Percentiles rank a stretch among this genome's conserved stretches.
These are phyloP conservation scores for Nitzschia sp. DNA, from an alignment of 108 stramenopile species.

Conservation along the genomic window DNA sequence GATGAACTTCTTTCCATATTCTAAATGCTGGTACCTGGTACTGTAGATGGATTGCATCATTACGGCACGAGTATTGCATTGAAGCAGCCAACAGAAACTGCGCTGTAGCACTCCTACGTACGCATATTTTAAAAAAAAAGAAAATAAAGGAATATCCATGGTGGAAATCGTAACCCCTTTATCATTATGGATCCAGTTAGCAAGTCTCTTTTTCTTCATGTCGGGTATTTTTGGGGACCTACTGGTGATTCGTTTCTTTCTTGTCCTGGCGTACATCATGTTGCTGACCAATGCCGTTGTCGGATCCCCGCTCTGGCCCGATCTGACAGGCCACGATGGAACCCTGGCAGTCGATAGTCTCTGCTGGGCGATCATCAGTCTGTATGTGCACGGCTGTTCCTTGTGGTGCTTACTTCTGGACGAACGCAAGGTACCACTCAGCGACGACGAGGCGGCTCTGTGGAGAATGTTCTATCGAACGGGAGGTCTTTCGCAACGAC, in stretches of 20 bases:
- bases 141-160: no score
- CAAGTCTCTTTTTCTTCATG: constrained; percentile 24
- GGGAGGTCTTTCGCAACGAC: constrained; percentile 24
- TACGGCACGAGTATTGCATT: no score
- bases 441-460: constrained; percentile 28
- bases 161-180: constrained; percentile 1
- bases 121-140: no score
- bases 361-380: constrained; percentile 23
- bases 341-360: constrained; percentile 19
- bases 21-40: no score
- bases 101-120: no score
- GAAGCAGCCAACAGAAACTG: no score
- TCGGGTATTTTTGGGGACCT: constrained; percentile 27
- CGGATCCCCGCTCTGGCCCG: constrained; percentile 28
- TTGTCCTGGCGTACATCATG: constrained; percentile 24
- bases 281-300: constrained; percentile 21
- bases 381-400: constrained; percentile 30
- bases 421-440: constrained; percentile 13
- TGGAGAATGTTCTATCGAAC: constrained; percentile 43
- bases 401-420: constrained; percentile 16
- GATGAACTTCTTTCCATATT: no score
- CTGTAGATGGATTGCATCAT: no score
- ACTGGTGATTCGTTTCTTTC: constrained; percentile 28
- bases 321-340: background rate
- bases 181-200: constrained; percentile 28